Evolutionary conservation across 2,329 filamentous ascomycete species (phyloP).

Genomic region (Monilinia fructicola): DNA sequence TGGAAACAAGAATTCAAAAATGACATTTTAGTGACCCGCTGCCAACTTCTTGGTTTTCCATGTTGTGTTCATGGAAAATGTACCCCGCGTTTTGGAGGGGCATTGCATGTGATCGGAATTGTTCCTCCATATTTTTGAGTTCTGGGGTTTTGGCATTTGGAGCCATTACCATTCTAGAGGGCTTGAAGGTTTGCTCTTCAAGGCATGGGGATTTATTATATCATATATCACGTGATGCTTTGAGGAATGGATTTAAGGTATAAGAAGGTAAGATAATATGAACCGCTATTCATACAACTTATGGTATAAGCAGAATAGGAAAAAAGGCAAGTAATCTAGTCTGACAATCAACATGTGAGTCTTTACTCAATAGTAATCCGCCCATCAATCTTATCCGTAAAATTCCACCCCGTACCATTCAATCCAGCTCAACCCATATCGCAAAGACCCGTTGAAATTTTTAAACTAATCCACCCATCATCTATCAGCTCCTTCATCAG

Average conservation of each 20-base stretch:
- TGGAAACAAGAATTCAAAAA: not conserved
- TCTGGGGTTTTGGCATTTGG: not conserved
- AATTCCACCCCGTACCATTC: not conserved
- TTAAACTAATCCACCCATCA: not conserved
- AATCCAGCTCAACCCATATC: not conserved
- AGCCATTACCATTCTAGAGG: not conserved
- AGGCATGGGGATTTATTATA: too few relatives aligned
- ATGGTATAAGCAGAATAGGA: not conserved
- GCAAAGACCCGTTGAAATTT: not conserved
- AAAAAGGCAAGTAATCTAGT: not conserved
- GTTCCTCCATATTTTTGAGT: not conserved
- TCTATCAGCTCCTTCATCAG: not conserved
- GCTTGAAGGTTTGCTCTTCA: not conserved
- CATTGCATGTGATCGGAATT: constrained; percentile 5
- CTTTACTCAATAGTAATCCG: not conserved
- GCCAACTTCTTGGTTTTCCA: constrained; percentile 12
- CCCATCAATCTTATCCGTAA: not conserved
- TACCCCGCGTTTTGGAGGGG: constrained; percentile 18
- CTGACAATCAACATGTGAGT: not conserved
- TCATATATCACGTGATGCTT: not conserved
- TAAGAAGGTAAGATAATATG: not conserved
- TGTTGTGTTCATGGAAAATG: not conserved
- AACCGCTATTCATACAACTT: constrained; percentile 11
- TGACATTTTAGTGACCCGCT: not conserved
- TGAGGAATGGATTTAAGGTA: not conserved